Evolutionary conservation across 345 rosid genomes (phyloP), one percentile per base, ranked within the genome.

Genomic region (Toxicodendron radicans): DNA sequence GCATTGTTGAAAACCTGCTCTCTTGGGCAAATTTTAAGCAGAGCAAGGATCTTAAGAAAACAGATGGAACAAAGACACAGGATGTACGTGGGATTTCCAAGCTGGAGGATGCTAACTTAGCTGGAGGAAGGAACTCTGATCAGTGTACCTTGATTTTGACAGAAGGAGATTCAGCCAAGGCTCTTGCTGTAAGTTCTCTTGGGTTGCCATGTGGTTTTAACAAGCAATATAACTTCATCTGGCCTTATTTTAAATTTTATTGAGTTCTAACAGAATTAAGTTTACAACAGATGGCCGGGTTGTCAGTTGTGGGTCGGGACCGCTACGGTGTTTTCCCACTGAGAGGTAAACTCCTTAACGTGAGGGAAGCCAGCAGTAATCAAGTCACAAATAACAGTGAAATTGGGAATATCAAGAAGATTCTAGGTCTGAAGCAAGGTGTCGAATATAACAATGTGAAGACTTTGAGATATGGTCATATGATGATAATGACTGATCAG

Each of bases 401-500:
- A 82, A 93, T 96, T 57, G 92, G 91, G 79, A 77, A 81, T 68
- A 77, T 93, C 72, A 96, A 96, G 87, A 90, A 94, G 87, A 96
- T 96, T 71, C 95, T 96, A 45, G 99, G 99, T 52, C 78, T 96
- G 71, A 93, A 93, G 89, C 99, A 96, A 75, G 77, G 87, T 70
- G 85, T 85, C 76, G 82, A 82, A 68, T 96, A 96, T 52, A 81
- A 79, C n/a, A 85, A 70, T 79, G 87, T 89, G 74, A 96, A 89
- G 82, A 72, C 97, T n/a, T 74, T 96, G 83, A 88, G 99, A 96
- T 96, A 96, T 78, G 99, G 98, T 68, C 94, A 87, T 79, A 62
- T 96, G 90, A 96, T 96, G 99, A 96, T 96, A 72, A 96, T 96
- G 99, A 93, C 99, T 3, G 99, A 96, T 79, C 99, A 93, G 94